Base-by-base conservation (phyloP, 306 rosid genomes). In the Quercus wislizeni region DNA sequence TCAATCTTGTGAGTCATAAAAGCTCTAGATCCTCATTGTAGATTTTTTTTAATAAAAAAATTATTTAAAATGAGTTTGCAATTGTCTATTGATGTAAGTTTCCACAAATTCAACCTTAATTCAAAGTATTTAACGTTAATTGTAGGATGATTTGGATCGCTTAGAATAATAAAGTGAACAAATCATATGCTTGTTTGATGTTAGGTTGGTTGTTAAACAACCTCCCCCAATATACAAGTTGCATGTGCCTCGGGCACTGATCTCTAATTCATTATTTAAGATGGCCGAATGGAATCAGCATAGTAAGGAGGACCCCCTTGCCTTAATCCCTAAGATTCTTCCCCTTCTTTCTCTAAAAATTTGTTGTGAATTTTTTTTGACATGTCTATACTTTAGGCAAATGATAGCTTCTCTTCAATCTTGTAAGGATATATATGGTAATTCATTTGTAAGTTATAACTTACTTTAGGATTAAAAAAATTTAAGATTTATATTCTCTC, bases 141-240 rank as follows among this genome's bases (percentile, higher is more conserved):
- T 11, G 61, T 31, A 55, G 28, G 20, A 63, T 63, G 69, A 8
- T 59, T 23, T 4, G 15, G 17, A 13, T 13, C 1, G 8, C 19
- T 59, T 23, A 59, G 15, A 23, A 59, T 21, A 6, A 59, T 21
- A 21, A 21, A 59, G 67, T 59, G 65, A 59, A 28, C 65, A 3
- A 59, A 59, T 59, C 31, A 23, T 59, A 23, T 38, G 11, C 18
- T 59, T 23, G 17, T 13, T 25, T 35, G 51, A 43, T 1, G 71
- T 64, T 67, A 77, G 73, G 56, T 71, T 56, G 52, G 78, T 81
- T 76, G 85, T 76, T 81, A 80, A 71, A 49, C 81, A 51, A 81
- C 62, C 62, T 55, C 52, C 43, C 77, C 18, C 67, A 54, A 25
- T 2, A 31, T 33, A 69, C 65, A 72, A 68, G 80, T 38, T 31